Base-by-base conservation (phyloP, 2,329 filamentous ascomycete species). In the Monilinia vaccinii-corymbosi region DNA sequence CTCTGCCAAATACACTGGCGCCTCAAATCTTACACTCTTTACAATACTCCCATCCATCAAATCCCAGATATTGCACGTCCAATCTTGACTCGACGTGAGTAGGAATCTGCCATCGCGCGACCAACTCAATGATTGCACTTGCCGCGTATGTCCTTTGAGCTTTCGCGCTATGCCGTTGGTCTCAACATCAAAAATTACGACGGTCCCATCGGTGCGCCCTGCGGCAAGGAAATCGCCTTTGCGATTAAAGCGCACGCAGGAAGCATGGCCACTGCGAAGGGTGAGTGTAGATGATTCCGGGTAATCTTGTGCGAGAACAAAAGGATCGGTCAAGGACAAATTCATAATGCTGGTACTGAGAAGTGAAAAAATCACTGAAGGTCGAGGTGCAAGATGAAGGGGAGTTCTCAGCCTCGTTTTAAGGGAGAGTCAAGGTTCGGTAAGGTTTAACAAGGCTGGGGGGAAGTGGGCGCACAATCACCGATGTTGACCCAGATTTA, bases 31-130 rank as follows among this genome's bases (percentile, higher is more conserved):
- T 68, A 97, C 88, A 67, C 90, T 92, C 65, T 92, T 87, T 79
- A 65, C 79, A 79, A 71, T 86, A 83, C 73, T 87, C 81, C 70
- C 87, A 80, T 50, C 83, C 80, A 81, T 81, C 61, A 99, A 78
- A 74, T 99, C 94, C 94, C 94, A 99, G 0, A 99, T 80, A 55
- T 96, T 91, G 64, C 89, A 92, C 75, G 95, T 96, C 89, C 93
- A 97, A 70, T 96, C 94, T 73, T 97, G 91, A 48, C 91, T 96
- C 13, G 91, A 89, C 61, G 91, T 96, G 60, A 99, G 82, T 56
- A 99, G 79, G 74, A 96, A 97, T 66, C 90, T 83, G 31, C 94
- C 93, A 75, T 91, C 90, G 68, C 87, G 82, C 56, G 93, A 97
- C 94, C 94, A 99, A 77, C 92, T 96, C 62, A 99, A 75, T 56